phyloP scores from a whole-genome alignment of 371 early-diverging fungal species.

The Mitosporidium daphniae region DNA sequence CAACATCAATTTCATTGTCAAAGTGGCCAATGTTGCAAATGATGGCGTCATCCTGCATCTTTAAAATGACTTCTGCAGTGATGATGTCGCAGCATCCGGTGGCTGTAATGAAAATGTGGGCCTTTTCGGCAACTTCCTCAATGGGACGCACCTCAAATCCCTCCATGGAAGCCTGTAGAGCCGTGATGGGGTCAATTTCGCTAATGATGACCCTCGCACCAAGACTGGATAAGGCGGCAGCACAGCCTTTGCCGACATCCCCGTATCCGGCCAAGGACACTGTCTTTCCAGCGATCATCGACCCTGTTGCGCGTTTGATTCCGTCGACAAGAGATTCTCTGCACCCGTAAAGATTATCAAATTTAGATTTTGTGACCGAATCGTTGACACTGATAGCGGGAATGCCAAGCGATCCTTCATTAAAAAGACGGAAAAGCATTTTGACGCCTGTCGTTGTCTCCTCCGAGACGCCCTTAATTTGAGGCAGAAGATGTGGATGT shows the following conservation, averaged over 20 bases:
- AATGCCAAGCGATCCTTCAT: conserved; percentile 42
- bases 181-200: conserved; percentile 94
- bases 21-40: conserved; percentile 98
- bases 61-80: conserved; percentile 41
- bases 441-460: conserved; percentile 98
- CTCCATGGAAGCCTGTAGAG: conserved; percentile 92
- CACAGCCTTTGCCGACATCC: conserved; percentile 98
- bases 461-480: conserved; percentile 70
- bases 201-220: conserved; percentile 87
- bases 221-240: conserved; percentile 83
- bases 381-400: conserved; percentile 98
- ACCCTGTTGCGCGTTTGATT: conserved; percentile 96
- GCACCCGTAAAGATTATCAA: conserved; percentile 96
- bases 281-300: conserved; percentile 96
- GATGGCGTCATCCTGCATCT: conserved; percentile 87
- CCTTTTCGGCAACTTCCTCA: conserved; percentile 60
- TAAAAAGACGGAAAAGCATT: conserved; percentile 80
- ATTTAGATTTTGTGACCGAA: conserved; percentile 97
- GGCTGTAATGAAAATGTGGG: conserved; percentile 87
- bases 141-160: conserved; percentile 85
- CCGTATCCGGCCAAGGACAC: conserved; percentile 92
- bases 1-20: conserved; percentile 90
- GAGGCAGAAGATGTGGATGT: conserved; percentile 35
- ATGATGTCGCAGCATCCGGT: conserved; percentile 95
- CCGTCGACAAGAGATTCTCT: conserved; percentile 95